Percentiles rank a stretch among this genome's conserved stretches.
Conservation (phyloP, 108 stramenopile genomes). For the Pseudonitzschia multistriata region DNA sequence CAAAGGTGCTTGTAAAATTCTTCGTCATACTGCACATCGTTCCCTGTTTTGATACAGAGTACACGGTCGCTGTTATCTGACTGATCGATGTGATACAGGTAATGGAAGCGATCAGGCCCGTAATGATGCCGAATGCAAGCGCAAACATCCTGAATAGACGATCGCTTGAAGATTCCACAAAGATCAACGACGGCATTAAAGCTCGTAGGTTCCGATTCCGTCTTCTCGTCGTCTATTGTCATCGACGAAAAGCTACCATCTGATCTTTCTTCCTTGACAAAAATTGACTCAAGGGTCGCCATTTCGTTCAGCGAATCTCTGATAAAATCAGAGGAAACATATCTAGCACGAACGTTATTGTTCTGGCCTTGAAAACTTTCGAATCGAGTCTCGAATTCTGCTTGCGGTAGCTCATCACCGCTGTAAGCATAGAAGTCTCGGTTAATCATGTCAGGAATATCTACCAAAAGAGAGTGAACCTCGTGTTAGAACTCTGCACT, state of each 20-base stretch:
- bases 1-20: constrained; percentile 35
- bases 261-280: constrained; percentile 14
- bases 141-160: constrained; percentile 33
- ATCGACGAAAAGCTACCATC: constrained; percentile 7
- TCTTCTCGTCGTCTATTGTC: constrained; percentile 9
- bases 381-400: constrained; percentile 29
- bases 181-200: constrained; percentile 36
- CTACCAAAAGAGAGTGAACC: neutral
- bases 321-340: constrained; percentile 37
- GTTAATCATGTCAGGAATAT: constrained; percentile 33
- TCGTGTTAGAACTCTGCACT: neutral
- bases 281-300: constrained; percentile 30
- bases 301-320: constrained; percentile 25
- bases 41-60: constrained; percentile 26
- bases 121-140: constrained; percentile 17
- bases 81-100: constrained; percentile 34
- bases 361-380: constrained; percentile 31
- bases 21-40: constrained; percentile 30
- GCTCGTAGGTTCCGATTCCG: neutral
- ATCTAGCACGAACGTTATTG: constrained; percentile 25
- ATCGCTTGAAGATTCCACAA: constrained; percentile 35
- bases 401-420: constrained; percentile 13
- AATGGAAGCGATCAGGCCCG: constrained; percentile 27
- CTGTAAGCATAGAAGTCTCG: constrained; percentile 33
- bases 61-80: constrained; percentile 35